Evolutionary conservation across 2,329 filamentous ascomycete genomes (phyloP).

Genomic region (Ceratocystis lukuohia): DNA sequence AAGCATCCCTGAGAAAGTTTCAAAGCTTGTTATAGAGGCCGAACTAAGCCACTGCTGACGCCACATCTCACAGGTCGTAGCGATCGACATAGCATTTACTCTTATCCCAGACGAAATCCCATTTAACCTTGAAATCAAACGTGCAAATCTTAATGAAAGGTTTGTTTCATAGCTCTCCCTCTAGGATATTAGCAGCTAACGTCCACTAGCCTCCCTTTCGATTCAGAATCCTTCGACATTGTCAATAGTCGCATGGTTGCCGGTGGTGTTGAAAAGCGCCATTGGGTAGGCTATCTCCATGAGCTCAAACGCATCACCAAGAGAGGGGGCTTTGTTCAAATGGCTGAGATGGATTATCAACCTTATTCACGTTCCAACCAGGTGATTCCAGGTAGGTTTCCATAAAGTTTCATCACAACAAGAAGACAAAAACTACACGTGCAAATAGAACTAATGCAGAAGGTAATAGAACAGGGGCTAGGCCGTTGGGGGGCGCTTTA

Average conservation of each 20-base stretch:
- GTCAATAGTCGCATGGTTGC: constrained; percentile 65
- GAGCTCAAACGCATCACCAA: constrained; percentile 62
- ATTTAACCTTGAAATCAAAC: constrained; percentile 55
- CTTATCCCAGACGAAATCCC: constrained; percentile 46
- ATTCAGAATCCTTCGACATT: constrained; percentile 61
- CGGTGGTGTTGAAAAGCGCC: constrained; percentile 54
- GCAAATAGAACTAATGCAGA: not conserved
- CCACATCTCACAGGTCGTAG: not conserved
- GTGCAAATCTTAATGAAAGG: constrained; percentile 58
- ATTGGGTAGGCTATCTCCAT: constrained; percentile 63
- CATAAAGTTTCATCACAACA: not conserved
- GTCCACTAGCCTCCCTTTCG: constrained; percentile 48
- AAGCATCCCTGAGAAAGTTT: too few species aligned
- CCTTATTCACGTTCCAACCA: constrained; percentile 75
- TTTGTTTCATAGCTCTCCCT: constrained; percentile 25
- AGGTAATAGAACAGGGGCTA: not conserved
- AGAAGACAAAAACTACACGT: not conserved
- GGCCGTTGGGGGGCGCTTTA: not conserved
- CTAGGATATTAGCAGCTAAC: not conserved
- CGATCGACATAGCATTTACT: constrained; percentile 9
- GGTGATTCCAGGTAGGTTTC: constrained; percentile 45
- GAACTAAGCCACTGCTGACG: not conserved
- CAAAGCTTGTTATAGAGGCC: too few species aligned
- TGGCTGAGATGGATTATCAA: constrained; percentile 77
- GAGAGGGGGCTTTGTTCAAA: constrained; percentile 71